Conservation (phyloP, 1,139 yeast species). For the Yamadazyma kanchanaburiensis region DNA sequence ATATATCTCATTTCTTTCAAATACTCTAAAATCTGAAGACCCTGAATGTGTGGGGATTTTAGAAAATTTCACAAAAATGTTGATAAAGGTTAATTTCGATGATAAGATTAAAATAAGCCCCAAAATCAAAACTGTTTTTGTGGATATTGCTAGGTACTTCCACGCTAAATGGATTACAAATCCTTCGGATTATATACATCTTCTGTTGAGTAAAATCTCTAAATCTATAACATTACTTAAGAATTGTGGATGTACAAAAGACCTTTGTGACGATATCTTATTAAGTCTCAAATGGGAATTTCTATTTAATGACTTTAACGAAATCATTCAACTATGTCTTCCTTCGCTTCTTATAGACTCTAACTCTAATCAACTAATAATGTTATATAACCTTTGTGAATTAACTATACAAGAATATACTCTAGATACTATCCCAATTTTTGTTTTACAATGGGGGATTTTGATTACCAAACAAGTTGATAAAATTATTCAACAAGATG, state of each 20-base stretch:
- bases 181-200: conserved; percentile 17
- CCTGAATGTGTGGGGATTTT: conserved; percentile 8
- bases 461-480: conserved; percentile 9
- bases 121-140: conserved; percentile 15
- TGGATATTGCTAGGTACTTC: conserved; percentile 15
- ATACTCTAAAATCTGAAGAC: conserved; percentile 8
- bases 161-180: conserved; percentile 17
- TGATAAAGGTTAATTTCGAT: conserved; percentile 20
- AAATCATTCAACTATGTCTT: conserved; percentile 16
- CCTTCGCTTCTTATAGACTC: conserved; percentile 17
- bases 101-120: conserved; percentile 16
- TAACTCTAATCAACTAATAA: conserved; percentile 14
- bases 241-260: conserved; percentile 20
- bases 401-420: conserved; percentile 15
- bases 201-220: conserved; percentile 13
- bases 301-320: conserved; percentile 25
- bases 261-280: conserved; percentile 19
- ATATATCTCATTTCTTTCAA: conserved; percentile 9
- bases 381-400: conserved; percentile 18
- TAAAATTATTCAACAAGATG: conserved; percentile 5
- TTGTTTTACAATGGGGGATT: conserved; percentile 21
- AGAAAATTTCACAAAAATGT: conserved; percentile 15
- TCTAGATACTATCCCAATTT: conserved; percentile 18
- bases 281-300: conserved; percentile 27
- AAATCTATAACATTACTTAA: conserved; percentile 18